A percentile compares a stretch with the other conserved stretches of the same genome.
These are phyloP conservation scores for Tetradesmus obliquus DNA, from an alignment of 139 green algal genomes.

Conservation along the genomic window DNA sequence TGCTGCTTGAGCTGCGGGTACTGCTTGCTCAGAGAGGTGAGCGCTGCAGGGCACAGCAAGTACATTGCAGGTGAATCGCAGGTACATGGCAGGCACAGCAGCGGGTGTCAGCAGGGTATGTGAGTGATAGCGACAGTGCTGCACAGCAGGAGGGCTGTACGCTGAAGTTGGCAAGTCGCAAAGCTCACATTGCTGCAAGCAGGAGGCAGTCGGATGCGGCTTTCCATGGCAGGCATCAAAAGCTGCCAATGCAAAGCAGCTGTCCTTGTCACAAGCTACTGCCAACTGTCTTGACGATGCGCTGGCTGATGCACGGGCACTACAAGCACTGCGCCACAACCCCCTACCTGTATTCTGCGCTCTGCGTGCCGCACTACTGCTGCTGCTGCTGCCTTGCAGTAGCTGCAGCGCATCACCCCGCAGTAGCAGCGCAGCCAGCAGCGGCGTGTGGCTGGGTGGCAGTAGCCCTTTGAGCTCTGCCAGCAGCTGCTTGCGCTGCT, in stretches of 20 bases:
- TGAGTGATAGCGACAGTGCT: no score
- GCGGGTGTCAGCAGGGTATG: background rate
- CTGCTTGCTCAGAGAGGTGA: constrained; percentile 37
- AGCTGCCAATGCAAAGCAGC: no score
- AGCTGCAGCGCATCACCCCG: constrained; percentile 7
- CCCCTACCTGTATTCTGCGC: background rate
- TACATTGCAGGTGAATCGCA: background rate
- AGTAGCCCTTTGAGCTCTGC: constrained; percentile 62
- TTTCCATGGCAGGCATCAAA: no score
- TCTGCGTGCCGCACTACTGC: background rate
- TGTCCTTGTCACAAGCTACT: background rate
- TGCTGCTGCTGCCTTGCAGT: constrained; percentile 12
- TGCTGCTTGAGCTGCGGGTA: constrained; percentile 50
- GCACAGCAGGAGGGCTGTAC: no score
- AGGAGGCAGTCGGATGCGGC: background rate
- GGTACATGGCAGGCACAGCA: background rate
- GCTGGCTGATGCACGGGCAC: background rate
- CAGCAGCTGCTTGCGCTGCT: constrained; percentile 54
- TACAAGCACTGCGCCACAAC: background rate
- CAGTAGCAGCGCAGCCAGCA: constrained; percentile 63
- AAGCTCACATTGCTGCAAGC: background rate
- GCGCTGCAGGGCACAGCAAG: constrained; percentile 10
- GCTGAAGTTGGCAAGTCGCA: background rate
- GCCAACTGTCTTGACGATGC: background rate
- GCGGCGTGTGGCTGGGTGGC: constrained; percentile 46